Base-by-base conservation (phyloP, 2,329 filamentous ascomycete genomes). In the Aspergillus caelatus region DNA sequence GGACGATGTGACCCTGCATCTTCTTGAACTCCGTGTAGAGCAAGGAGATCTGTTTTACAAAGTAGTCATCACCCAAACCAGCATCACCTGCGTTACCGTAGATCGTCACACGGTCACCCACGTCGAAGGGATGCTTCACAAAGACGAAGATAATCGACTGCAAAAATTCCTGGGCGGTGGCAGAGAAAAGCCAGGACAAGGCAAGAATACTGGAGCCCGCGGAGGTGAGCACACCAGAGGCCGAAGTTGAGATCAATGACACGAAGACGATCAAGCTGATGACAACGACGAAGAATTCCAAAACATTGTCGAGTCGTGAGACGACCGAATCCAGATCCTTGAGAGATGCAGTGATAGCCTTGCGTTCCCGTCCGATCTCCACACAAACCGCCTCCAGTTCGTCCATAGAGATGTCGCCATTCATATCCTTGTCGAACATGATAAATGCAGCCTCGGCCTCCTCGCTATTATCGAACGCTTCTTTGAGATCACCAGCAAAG, bases 11-110 rank as follows among this genome's bases (percentile, higher is more conserved):
- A 2, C 94, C 94, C 78, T 97, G 91, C 91, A 97, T 94, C 83
- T 97, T 97, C 84, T 97, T 97, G 83, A 97, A 97, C 74, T 97
- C 94, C 16, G 94, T 98, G 76, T 95, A 98, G 19, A 97, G 85
- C 1, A 98, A 84, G 1, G 93, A 91, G 61, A 98, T 96, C 74
- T 97, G 92, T 60, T 96, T 96, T 60, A 98, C 94, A 68, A 96
- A 97, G 79, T 97, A 98, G 72, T 97, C 94, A 71, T 97, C 94
- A 53, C 94, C 94, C 41, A 85, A 87, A 73, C 93, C 85, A 19
- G 85, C 76, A n/a, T 89, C 85, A 65, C 94, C 94, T 0, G 93
- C 93, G 71, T 93, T 96, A 60, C 94, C 94, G 72, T 97, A 97
- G 23, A 98, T 87, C 1, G 91, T 92, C 8, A 98, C 92, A 71